Base-by-base conservation (phyloP, 2,329 filamentous ascomycete species). In the Cytospora paraplurivora region DNA sequence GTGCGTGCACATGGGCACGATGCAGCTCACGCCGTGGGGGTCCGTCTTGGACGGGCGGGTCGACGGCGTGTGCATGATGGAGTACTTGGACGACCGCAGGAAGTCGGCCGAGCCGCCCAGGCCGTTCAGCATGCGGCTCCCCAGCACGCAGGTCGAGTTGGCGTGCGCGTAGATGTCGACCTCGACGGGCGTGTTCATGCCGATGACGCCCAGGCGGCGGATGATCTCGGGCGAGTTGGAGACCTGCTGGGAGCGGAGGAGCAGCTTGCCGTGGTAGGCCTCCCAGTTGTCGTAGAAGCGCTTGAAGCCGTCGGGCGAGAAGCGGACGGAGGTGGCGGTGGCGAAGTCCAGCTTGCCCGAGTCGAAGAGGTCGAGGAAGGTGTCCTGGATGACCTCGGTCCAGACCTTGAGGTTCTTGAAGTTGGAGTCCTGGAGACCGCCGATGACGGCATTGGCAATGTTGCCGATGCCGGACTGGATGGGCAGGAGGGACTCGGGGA, bases 101-200 rank as follows among this genome's bases (percentile, higher is more conserved):
- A 95, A 95, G 73, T 95, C 91, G 59, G 91, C 91, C 1, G 87
- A 90, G 4, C 91, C 91, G 56, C 91, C 91, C 7, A 95, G 86
- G 12, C 91, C 91, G 79, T 94, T 94, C 66, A 95, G 83, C 90
- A 94, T 95, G 63, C 93, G 88, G 66, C 85, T 89, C 68, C 93
- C 92, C 87, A 95, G 92, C 27, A 96, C 92, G 73, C 90, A 93
- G 61, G 92, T 96, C 66, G 85, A 89, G 85, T 96, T 97, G 71
- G 93, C 93, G 78, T 96, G 92, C 2, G 92, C 93, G 78, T 96
- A 96, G 72, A 96, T 96, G 78, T 96, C 93, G 17, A 96, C 92
- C 78, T 96, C 93, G 54, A 96, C 91, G 27, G 92, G 92, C 0
- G 92, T 96, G 83, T 96, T 96, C 92, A 96, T 96, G 75, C 91